Conservation (phyloP, 805 yeast species). For the Starmerella lactis-condensi region DNA sequence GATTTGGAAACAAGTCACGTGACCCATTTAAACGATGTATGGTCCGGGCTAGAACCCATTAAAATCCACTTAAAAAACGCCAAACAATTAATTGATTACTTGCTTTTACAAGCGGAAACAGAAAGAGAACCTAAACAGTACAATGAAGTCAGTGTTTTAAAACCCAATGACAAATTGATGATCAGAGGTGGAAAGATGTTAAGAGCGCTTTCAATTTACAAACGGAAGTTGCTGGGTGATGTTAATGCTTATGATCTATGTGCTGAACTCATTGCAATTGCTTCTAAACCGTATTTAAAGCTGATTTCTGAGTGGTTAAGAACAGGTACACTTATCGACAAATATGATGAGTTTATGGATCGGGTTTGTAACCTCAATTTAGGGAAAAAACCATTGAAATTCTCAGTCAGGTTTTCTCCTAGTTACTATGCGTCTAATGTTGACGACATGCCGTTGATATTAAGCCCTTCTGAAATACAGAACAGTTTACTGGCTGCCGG, state of each 20-base stretch:
- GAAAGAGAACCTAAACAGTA: slow-evolving; percentile 7
- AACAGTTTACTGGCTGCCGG: slow-evolving; percentile 24
- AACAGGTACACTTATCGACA: slow-evolving; percentile 57
- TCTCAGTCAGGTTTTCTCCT: no score
- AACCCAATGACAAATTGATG: slow-evolving; percentile 26
- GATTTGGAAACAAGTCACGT: slow-evolving; percentile 32
- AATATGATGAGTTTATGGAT: slow-evolving; percentile 68
- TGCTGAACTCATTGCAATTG: slow-evolving; percentile 32
- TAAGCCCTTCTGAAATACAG: neutral
- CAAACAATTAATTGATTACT: slow-evolving; percentile 2
- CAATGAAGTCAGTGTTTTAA: slow-evolving; percentile 2
- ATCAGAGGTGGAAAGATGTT: slow-evolving; percentile 61
- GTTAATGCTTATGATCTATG: slow-evolving; percentile 35
- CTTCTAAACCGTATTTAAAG: slow-evolving; percentile 42
- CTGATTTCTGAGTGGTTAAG: slow-evolving; percentile 69
- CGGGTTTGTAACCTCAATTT: no score
- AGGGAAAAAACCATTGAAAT: no score
- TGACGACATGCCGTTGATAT: no score
- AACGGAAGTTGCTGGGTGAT: slow-evolving; percentile 50
- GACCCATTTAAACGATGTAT: slow-evolving; percentile 37
- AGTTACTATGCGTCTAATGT: no score
- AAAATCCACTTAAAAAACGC: slow-evolving; percentile 18
- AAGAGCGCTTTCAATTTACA: slow-evolving; percentile 38
- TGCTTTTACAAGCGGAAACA: slow-evolving; percentile 3
- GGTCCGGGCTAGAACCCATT: slow-evolving; percentile 19